Evolutionary conservation across 441 rosid genomes (phyloP).

Genomic region (Gossypium davidsonii): DNA sequence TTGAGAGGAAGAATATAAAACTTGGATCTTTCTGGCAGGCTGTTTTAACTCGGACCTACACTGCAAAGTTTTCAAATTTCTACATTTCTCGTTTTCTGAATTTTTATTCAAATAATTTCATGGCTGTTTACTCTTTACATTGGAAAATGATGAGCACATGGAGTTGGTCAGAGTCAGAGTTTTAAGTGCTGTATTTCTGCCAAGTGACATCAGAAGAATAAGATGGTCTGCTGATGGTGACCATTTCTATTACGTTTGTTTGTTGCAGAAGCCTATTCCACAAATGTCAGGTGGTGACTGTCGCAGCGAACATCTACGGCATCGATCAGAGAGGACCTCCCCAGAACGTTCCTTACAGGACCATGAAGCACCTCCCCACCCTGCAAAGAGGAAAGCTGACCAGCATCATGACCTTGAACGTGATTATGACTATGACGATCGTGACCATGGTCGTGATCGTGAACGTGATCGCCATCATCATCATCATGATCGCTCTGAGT

Average conservation of each 20-base stretch:
- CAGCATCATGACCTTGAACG: conserved; percentile 37
- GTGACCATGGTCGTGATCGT: conserved; percentile 21
- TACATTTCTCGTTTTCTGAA: background rate
- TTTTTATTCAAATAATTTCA: background rate
- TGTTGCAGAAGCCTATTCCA: conserved; percentile 34
- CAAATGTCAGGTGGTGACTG: conserved; percentile 27
- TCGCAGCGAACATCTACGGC: conserved; percentile 6
- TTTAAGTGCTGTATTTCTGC: background rate
- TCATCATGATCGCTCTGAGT: conserved; percentile 30
- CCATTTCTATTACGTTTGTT: background rate
- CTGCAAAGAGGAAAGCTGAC: conserved; percentile 58
- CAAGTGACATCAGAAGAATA: background rate
- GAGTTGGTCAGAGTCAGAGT: background rate
- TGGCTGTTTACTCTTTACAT: background rate
- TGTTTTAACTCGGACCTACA: background rate
- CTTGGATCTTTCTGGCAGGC: background rate
- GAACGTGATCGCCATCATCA: conserved; percentile 37
- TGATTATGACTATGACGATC: conserved; percentile 28
- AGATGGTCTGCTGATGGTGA: background rate
- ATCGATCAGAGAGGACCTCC: conserved; percentile 34
- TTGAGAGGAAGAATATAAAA: background rate
- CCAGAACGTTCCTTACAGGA: conserved; percentile 32
- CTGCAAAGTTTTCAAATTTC: background rate
- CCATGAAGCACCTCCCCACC: conserved; percentile 33
- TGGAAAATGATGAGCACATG: background rate